Evolutionary conservation across 305 asterid genomes (phyloP).

Genomic region (Fraxinus baroniana): DNA sequence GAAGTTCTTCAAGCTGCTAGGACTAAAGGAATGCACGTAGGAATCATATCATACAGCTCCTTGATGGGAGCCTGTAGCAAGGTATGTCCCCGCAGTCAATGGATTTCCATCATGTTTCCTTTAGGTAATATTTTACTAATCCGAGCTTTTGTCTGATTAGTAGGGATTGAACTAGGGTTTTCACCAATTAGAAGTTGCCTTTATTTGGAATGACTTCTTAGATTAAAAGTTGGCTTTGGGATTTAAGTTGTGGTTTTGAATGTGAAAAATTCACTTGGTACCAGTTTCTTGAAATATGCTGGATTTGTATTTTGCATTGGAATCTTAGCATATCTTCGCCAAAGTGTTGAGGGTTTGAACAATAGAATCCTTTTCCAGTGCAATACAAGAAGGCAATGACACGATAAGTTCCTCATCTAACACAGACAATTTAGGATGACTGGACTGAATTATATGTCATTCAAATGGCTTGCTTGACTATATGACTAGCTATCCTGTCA

Average conservation of each 20-base stretch:
- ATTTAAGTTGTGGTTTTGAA: not conserved
- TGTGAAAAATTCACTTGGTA: not conserved
- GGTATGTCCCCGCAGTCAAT: constrained; percentile 40
- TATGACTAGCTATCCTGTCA: not conserved
- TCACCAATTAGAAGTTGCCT: not conserved
- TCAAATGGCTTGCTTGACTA: not conserved
- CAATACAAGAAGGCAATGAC: not conserved
- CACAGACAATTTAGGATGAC: not conserved
- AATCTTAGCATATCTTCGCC: not conserved
- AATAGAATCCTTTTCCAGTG: not conserved
- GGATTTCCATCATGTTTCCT: constrained; percentile 3
- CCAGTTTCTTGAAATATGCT: not conserved
- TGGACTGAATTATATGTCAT: not conserved
- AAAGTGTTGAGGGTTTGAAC: not conserved
- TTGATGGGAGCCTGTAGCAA: constrained; percentile 99
- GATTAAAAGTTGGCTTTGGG: not conserved
- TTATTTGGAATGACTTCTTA: not conserved
- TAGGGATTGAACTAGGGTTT: constrained; percentile 17
- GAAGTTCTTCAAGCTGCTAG: constrained; percentile 78
- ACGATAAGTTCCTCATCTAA: not conserved
- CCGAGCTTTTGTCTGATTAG: not conserved
- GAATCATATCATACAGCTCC: constrained; percentile 87
- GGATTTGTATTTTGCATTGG: not conserved
- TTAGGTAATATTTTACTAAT: not conserved
- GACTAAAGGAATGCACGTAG: constrained; percentile 72